phyloP scores from a whole-genome alignment of 345 rosid species.

The Heritiera littoralis region DNA sequence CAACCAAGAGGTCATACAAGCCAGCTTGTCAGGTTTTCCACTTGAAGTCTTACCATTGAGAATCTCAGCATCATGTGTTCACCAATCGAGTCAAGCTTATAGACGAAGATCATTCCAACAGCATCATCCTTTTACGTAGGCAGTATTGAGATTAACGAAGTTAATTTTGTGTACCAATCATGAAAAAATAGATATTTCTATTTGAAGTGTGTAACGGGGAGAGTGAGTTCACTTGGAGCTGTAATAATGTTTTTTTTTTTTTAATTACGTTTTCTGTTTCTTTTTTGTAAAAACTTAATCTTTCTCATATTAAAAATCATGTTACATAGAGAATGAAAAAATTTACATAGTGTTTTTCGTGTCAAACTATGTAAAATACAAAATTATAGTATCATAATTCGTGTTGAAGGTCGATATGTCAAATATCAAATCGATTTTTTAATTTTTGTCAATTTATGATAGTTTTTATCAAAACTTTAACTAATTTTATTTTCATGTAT shows the following conservation, averaged over 20 bases:
- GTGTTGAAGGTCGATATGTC: too few relatives aligned
- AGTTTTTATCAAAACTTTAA: too few relatives aligned
- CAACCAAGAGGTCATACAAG: slow-evolving; percentile 55
- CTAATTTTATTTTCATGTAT: too few relatives aligned
- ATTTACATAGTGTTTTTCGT: too few relatives aligned
- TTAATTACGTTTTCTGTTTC: too few relatives aligned
- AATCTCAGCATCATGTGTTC: background rate
- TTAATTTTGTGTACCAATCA: slow-evolving; percentile 2
- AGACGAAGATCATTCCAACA: background rate
- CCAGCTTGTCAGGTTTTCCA: slow-evolving; percentile 91
- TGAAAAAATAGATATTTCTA: background rate
- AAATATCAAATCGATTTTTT: too few relatives aligned
- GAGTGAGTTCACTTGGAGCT: background rate
- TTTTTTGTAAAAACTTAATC: too few relatives aligned
- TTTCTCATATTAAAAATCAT: too few relatives aligned
- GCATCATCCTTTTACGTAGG: slow-evolving; percentile 5
- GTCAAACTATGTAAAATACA: too few relatives aligned
- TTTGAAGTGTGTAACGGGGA: background rate
- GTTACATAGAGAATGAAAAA: too few relatives aligned
- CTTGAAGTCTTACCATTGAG: slow-evolving; percentile 53
- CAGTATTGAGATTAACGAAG: background rate
- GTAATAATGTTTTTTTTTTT: background rate
- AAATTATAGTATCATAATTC: too few relatives aligned
- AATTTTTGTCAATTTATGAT: too few relatives aligned
- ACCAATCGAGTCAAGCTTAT: background rate